phyloP scores from a whole-genome alignment of 2,329 filamentous ascomycete species.

The Apiospora marii region DNA sequence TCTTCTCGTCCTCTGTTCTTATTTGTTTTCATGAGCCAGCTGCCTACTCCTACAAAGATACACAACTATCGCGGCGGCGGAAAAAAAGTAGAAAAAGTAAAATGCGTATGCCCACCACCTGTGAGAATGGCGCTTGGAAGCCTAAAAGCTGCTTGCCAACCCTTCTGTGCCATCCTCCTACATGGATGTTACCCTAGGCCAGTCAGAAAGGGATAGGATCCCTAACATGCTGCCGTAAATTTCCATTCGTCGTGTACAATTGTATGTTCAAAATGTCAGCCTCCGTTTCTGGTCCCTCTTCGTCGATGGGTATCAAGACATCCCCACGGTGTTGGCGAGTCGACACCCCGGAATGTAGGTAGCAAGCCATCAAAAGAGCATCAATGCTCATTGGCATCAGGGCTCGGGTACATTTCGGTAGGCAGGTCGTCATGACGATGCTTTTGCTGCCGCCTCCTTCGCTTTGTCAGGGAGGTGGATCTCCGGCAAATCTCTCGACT shows the following conservation, averaged over 20 bases:
- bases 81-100: conserved; percentile 3
- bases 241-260: neutral
- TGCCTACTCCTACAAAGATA: conserved; percentile 18
- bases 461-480: neutral
- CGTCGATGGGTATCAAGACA: neutral
- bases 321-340: neutral
- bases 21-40: conserved; percentile 14
- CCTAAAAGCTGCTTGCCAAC: conserved; percentile 1
- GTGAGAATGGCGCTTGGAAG: neutral
- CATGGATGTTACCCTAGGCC: neutral
- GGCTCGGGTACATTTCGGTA: neutral
- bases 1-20: neutral
- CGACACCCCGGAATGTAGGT: neutral
- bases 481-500: neutral
- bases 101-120: neutral
- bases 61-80: conserved; percentile 9
- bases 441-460: neutral
- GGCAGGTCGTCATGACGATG: neutral
- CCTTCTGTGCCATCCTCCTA: neutral
- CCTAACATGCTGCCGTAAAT: neutral
- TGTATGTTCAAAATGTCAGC: conserved; percentile 7
- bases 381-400: neutral
- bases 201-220: neutral
- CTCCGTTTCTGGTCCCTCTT: neutral
- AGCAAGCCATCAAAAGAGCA: neutral